Evolutionary conservation across 805 yeast species (phyloP).

Genomic region (Wickerhamiella azyma): DNA sequence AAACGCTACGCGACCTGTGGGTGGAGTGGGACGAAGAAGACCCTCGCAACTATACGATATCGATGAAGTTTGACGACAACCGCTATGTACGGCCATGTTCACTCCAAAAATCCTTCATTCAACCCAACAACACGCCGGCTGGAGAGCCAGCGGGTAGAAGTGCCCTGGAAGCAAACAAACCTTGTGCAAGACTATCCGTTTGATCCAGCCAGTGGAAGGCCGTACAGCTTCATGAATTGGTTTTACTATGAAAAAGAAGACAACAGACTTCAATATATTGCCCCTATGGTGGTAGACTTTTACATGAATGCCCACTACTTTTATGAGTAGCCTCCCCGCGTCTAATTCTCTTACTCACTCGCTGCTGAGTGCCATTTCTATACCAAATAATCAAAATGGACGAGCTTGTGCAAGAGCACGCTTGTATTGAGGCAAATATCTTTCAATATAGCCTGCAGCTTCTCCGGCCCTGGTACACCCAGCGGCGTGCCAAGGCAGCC

Average conservation of each 20-base stretch:
- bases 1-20: conserved; percentile 44
- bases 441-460: conserved; percentile 20
- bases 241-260: not conserved
- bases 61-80: conserved; percentile 39
- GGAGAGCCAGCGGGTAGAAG: not conserved
- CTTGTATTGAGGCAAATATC: conserved; percentile 13
- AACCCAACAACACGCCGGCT: not conserved
- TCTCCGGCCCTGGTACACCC: conserved; percentile 43
- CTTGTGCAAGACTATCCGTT: not conserved
- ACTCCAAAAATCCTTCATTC: conserved; percentile 42
- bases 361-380: too few species aligned
- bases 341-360: too few species aligned
- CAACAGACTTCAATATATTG: not conserved
- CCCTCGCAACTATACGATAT: conserved; percentile 45
- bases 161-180: not conserved
- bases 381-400: not conserved
- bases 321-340: not conserved
- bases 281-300: not conserved
- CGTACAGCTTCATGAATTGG: not conserved
- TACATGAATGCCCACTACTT: not conserved
- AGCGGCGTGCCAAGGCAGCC: conserved; percentile 39
- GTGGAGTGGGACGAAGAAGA: conserved; percentile 32
- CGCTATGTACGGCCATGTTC: conserved; percentile 41
- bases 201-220: not conserved
- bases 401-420: conserved; percentile 13